Conservation (phyloP, 345 rosid genomes). For the Eutrema heterophyllum region DNA sequence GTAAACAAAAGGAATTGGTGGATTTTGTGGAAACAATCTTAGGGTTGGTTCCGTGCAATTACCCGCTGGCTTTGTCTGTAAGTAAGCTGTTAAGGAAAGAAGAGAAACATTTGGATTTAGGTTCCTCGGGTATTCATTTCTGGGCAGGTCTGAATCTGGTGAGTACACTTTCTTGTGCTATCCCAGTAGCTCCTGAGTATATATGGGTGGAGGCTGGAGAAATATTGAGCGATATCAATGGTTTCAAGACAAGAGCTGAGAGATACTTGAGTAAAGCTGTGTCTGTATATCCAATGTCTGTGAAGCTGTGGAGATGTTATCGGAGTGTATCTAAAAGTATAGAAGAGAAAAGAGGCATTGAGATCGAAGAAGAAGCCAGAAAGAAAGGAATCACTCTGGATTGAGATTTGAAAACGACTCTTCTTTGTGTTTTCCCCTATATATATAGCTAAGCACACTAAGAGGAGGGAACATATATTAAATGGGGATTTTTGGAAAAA, state of each 20-base stretch:
- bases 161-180: slow-evolving; percentile 50
- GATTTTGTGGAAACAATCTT: slow-evolving; percentile 76
- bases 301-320: slow-evolving; percentile 54
- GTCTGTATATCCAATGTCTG: slow-evolving; percentile 65
- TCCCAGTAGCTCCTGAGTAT: slow-evolving; percentile 79
- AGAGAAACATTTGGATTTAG: slow-evolving; percentile 12
- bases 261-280: slow-evolving; percentile 63
- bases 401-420: background rate
- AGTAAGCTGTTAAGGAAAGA: slow-evolving; percentile 43
- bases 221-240: slow-evolving; percentile 38
- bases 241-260: slow-evolving; percentile 36
- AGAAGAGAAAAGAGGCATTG: slow-evolving; percentile 31
- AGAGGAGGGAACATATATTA: background rate
- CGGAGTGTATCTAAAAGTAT: slow-evolving; percentile 24
- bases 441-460: background rate
- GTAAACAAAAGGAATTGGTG: slow-evolving; percentile 55
- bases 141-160: slow-evolving; percentile 68
- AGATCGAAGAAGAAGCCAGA: slow-evolving; percentile 49
- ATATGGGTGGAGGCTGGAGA: slow-evolving; percentile 73
- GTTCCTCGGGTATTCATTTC: slow-evolving; percentile 43
- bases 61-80: slow-evolving; percentile 58
- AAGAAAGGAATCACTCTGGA: slow-evolving; percentile 53
- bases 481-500: background rate
- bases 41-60: slow-evolving; percentile 64
- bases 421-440: background rate